Base-by-base conservation (phyloP, 441 rosid genomes). In the Aquilaria agallochum region DNA sequence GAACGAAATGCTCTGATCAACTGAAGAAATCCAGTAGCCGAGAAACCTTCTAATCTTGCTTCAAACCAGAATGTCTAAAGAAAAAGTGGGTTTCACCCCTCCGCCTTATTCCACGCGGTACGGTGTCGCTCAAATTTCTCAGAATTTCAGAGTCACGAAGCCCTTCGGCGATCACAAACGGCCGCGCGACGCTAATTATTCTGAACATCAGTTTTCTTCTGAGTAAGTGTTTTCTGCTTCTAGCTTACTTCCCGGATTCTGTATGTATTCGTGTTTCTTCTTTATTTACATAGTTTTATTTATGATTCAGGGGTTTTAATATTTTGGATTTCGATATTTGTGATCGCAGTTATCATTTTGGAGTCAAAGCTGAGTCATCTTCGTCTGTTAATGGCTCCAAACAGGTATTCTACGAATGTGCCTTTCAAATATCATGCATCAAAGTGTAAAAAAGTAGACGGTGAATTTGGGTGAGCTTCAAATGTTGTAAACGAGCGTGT, bases 141-240 rank as follows among this genome's bases (percentile, higher is more conserved):
- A 76, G 30, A 82, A 77, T 53, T 87, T 84, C 67, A 77, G 75
- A 68, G 85, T 83, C 6, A 77, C 80, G 27, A 86, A 84, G 73
- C 84, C 84, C 20, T 78, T 80, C 57, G 81, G 82, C 57, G 78
- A 72, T 67, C 90, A 79, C 58, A 84, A 84, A 65, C 80, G 93
- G 55, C 70, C 72, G 47, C 78, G 72, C 47, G 65, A 64, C 45
- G 34, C 71, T 47, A 48, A 15, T 27, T 52, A n/a, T 62, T 30
- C 33, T 51, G 27, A 40, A 27, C 30, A 53, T 54, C 80, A 44
- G 1, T 70, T 58, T 49, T 62, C 74, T 40, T 36, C 36, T 47
- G 66, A 63, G 79, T 76, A 48, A 67, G 68, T 36, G 7, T 34
- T 55, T 14, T 31, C 2, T 48, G 30, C 15, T 34, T 53, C 49